Conservation (phyloP, 805 yeast genomes). For the Soucietia sequanensis region DNA sequence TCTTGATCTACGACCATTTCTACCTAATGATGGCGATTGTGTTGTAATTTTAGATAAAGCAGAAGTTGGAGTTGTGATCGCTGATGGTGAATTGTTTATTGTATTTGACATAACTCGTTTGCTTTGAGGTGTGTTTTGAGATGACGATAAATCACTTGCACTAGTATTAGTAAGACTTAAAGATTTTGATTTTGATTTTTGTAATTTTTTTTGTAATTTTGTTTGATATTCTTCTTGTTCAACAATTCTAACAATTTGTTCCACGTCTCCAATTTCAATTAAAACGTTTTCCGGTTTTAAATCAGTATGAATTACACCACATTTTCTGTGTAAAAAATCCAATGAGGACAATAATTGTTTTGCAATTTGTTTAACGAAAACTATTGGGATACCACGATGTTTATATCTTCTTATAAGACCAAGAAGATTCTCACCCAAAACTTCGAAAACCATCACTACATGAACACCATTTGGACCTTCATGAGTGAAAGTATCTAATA, state of each 20-base stretch:
- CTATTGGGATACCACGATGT: constrained; percentile 76
- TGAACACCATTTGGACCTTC: constrained; percentile 90
- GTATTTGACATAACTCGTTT: no score
- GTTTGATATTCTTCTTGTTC: constrained; percentile 57
- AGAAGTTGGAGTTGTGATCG: constrained; percentile 3
- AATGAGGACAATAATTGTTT: constrained; percentile 73
- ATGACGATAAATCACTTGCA: constrained; percentile 10
- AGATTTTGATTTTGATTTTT: constrained; percentile 33
- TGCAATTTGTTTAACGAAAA: constrained; percentile 76
- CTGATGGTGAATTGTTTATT: constrained; percentile 6
- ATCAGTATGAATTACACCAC: constrained; percentile 76
- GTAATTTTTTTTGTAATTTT: constrained; percentile 41
- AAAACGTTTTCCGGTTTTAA: constrained; percentile 73
- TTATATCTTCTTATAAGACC: constrained; percentile 77
- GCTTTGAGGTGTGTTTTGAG: constrained; percentile 8
- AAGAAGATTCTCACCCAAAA: constrained; percentile 87
- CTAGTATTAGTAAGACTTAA: constrained; percentile 11
- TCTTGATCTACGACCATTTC: constrained; percentile 56
- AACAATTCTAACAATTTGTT: constrained; percentile 66
- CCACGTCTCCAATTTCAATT: constrained; percentile 82
- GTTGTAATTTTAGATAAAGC: constrained; percentile 8
- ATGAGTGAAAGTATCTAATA: constrained; percentile 83
- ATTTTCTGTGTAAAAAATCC: constrained; percentile 67
- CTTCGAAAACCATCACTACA: constrained; percentile 96
- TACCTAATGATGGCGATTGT: constrained; percentile 38